Conservation (phyloP, 495 filamentous ascomycete genomes). For the Podospora tetraspora region DNA sequence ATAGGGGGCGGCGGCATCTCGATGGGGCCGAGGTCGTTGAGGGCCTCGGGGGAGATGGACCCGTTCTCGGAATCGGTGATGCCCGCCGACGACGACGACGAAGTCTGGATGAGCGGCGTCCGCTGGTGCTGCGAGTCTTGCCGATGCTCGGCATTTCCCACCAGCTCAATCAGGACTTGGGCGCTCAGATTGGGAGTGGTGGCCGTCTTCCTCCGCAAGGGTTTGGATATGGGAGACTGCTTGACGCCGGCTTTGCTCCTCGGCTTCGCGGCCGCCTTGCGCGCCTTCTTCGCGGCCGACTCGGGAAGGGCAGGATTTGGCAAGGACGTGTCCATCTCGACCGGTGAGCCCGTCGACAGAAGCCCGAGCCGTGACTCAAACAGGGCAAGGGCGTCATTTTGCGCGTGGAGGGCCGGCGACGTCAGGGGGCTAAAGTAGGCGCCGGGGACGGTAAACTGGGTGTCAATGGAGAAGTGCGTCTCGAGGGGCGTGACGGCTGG, state of each 20-base stretch:
- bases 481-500: conserved; percentile 92
- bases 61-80: conserved; percentile 45
- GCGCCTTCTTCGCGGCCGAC: conserved; percentile 43
- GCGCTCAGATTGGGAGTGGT: conserved; percentile 53
- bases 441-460: conserved; percentile 76
- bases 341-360: conserved; percentile 39
- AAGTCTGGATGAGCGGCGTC: conserved; percentile 25
- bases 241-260: conserved; percentile 51
- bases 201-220: conserved; percentile 58
- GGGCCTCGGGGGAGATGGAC: conserved; percentile 51
- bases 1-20: conserved; percentile 57
- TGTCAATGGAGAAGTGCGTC: conserved; percentile 67
- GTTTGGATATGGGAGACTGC: conserved; percentile 83
- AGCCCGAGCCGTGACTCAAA: conserved; percentile 39
- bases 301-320: conserved; percentile 33
- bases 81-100: conserved; percentile 33
- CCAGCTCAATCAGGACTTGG: conserved; percentile 50
- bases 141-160: conserved; percentile 30
- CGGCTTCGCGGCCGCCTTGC: conserved; percentile 42
- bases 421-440: conserved; percentile 92
- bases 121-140: conserved; percentile 19
- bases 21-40: conserved; percentile 29
- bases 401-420: conserved; percentile 83
- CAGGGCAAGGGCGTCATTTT: conserved; percentile 49
- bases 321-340: conserved; percentile 39